These are phyloP conservation scores for Karstenula rhodostoma DNA, from an alignment of 2,329 filamentous ascomycete species.

Conservation along the genomic window DNA sequence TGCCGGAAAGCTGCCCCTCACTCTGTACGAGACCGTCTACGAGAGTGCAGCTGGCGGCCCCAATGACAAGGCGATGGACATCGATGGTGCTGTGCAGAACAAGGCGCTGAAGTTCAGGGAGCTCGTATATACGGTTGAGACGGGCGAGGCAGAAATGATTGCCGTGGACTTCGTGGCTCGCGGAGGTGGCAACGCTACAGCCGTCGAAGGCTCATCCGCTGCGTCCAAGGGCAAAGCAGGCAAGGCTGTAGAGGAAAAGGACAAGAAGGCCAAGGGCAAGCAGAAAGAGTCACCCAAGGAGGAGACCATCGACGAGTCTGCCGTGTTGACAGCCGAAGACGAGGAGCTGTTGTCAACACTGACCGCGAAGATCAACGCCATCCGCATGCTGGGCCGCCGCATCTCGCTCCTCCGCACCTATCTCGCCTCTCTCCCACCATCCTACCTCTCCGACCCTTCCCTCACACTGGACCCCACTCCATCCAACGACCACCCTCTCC, in stretches of 20 bases:
- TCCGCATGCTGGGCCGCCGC: conserved; percentile 83
- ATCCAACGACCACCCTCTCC: conserved; percentile 36
- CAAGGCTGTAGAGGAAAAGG: conserved; percentile 55
- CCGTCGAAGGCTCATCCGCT: conserved; percentile 50
- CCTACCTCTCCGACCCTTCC: conserved; percentile 63
- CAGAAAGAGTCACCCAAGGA: conserved; percentile 53
- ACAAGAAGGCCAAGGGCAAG: conserved; percentile 61
- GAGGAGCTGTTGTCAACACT: conserved; percentile 73
- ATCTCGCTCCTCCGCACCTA: conserved; percentile 69
- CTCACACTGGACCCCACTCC: conserved; percentile 43
- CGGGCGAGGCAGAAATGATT: conserved; percentile 97
- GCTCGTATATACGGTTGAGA: conserved; percentile 87
- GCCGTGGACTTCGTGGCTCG: conserved; percentile 91
- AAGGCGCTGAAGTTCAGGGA: conserved; percentile 76
- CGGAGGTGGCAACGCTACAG: conserved; percentile 81
- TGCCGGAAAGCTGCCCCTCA: conserved; percentile 84
- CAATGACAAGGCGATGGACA: conserved; percentile 57
- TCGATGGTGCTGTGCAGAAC: conserved; percentile 68
- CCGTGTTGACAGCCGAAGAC: conserved; percentile 64
- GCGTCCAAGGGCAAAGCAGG: conserved; percentile 22
- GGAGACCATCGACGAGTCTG: conserved; percentile 40
- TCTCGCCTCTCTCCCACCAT: conserved; percentile 74
- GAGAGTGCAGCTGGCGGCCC: conserved; percentile 43
- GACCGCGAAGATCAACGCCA: conserved; percentile 87
- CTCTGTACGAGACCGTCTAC: conserved; percentile 82